Base-by-base conservation (phyloP, 129 eudicot genomes). In the Glebionis coronaria region DNA sequence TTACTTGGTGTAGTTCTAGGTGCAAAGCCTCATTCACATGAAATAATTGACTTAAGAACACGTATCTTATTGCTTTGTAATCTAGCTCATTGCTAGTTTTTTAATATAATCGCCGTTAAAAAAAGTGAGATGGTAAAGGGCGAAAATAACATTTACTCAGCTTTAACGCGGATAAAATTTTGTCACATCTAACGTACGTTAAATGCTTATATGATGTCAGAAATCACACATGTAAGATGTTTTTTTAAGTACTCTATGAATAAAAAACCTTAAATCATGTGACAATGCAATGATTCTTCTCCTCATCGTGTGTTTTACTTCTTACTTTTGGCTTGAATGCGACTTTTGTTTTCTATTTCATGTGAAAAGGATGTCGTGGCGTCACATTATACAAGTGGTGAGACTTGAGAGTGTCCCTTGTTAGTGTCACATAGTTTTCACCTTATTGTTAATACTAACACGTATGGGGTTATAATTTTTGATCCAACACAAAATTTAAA, bases 221-320 rank as follows among this genome's bases (percentile, higher is more conserved):
- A 62, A 16, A 63, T 53, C 63, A 42, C 62, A 35, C 18, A 51
- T 20, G 1, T 50, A 44, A 55, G 6, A 55, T 44, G 64, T 64
- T 73, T 5, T 49, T 23, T 13, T 64, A 15, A 44, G 54, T 11
- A 11, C 28, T 25, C 14, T 45, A 29, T 54, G 40, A 59, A 42
- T 12, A 49, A 49, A 49, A 12, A 8, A 49, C 5, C 18, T 16
- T 49, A 12, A 47, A 31, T 71, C 51, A 53, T 63, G 65, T 73
- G 16, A 57, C 45, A 31, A 35, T 73, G 65, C 53, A 54, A 40
- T 71, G 49, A n/a, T n/a, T 28, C 73, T n/a, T 31, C 27, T 68
- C 4, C 63, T 38, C 42, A 35, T 35, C 7, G 42, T 38, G 53
- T 53, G 52, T 68, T 65, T n/a, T 53, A 53, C 72, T 55, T 68